Conservation (phyloP, 345 rosid species). For the Populus ilicifolia region DNA sequence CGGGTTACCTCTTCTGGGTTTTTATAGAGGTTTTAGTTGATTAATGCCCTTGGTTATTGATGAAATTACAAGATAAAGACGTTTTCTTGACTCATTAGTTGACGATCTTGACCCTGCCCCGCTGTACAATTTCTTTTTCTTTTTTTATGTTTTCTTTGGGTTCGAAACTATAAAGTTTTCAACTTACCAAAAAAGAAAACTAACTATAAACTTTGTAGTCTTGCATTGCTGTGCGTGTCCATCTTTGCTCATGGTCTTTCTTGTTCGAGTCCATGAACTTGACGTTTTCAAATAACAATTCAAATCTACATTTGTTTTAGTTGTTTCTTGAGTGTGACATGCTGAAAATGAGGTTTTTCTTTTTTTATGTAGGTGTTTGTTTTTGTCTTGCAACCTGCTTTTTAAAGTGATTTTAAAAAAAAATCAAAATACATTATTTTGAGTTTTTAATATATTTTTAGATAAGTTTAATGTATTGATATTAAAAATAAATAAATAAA, state of each 20-base stretch:
- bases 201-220: not conserved
- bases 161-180: not conserved
- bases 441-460: no score
- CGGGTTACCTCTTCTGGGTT: not conserved
- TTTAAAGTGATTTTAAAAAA: no score
- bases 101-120: conserved; percentile 34
- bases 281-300: not conserved
- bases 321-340: no score
- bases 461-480: rapidly evolving
- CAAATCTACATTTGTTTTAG: no score
- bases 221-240: not conserved
- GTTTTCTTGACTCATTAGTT: conserved; percentile 4
- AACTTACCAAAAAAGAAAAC: no score
- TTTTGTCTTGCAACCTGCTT: no score
- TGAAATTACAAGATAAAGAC: not conserved
- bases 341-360: no score
- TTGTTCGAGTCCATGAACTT: not conserved
- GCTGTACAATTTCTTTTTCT: not conserved
- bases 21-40: not conserved
- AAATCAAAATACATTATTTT: no score
- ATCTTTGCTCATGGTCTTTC: not conserved
- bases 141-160: not conserved
- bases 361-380: no score
- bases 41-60: not conserved
- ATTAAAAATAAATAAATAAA: no score